Evolutionary conservation across 345 rosid genomes (phyloP).

Genomic region (Boechera retrofracta): DNA sequence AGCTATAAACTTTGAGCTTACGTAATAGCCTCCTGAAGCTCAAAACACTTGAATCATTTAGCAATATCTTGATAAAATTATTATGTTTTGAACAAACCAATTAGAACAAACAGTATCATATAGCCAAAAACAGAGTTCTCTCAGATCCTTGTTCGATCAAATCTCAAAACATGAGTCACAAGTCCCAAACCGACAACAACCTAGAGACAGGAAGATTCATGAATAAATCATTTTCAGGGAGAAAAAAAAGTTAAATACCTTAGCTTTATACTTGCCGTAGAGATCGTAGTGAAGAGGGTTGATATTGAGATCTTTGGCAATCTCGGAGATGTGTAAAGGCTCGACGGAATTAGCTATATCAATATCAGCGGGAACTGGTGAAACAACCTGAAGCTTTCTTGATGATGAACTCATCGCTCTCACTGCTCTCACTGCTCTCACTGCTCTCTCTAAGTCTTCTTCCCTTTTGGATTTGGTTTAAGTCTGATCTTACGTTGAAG

Average conservation of each 20-base stretch:
- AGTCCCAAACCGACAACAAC: constrained; percentile 10
- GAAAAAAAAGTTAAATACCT: constrained; percentile 52
- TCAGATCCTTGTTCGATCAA: neutral
- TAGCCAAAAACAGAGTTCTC: constrained; percentile 17
- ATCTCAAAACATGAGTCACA: constrained; percentile 5
- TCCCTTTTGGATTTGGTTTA: neutral
- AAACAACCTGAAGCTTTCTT: constrained; percentile 72
- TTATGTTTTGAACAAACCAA: neutral
- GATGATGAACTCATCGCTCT: constrained; percentile 59
- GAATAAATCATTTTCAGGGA: neutral
- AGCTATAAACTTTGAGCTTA: constrained; percentile 18
- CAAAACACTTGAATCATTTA: neutral
- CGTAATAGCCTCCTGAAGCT: neutral
- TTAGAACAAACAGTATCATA: neutral
- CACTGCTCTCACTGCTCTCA: no score
- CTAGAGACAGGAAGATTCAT: neutral
- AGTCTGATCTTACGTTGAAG: neutral
- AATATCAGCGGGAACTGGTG: constrained; percentile 96
- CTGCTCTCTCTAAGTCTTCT: neutral
- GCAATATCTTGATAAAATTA: neutral
- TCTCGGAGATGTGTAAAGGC: constrained; percentile 84
- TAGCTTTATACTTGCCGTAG: constrained; percentile 94
- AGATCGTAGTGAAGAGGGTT: constrained; percentile 79
- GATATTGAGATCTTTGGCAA: constrained; percentile 78
- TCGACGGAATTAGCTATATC: constrained; percentile 91